These are phyloP conservation scores for Monosporozyma yasuniensis DNA, from an alignment of 805 yeast species.

Conservation along the genomic window DNA sequence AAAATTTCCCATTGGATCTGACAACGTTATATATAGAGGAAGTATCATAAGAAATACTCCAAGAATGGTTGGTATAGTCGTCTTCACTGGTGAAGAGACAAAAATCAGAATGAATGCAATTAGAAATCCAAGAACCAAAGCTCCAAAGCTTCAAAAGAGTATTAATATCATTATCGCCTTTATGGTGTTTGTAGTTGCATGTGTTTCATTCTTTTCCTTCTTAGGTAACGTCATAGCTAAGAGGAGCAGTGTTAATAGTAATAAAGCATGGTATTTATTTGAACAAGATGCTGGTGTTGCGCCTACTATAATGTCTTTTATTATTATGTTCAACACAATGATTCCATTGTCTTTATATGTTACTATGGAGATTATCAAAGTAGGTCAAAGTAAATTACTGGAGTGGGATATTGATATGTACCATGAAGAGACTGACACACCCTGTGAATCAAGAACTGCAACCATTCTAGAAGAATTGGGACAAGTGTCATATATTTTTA, in stretches of 20 bases:
- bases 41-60: conserved; percentile 80
- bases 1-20: conserved; percentile 59
- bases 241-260: conserved; percentile 26
- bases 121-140: conserved; percentile 80
- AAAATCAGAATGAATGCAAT: conserved; percentile 93
- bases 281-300: conserved; percentile 74
- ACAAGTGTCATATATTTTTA: conserved; percentile 88
- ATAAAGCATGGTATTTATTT: conserved; percentile 62
- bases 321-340: conserved; percentile 94
- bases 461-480: conserved; percentile 94
- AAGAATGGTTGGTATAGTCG: conserved; percentile 64
- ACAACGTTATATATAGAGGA: conserved; percentile 85
- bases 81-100: conserved; percentile 93
- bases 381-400: conserved; percentile 69
- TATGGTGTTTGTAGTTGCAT: conserved; percentile 76
- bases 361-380: conserved; percentile 91
- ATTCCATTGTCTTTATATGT: conserved; percentile 93
- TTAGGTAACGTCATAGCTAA: conserved; percentile 59
- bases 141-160: conserved; percentile 80
- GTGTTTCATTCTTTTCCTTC: conserved; percentile 69
- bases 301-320: conserved; percentile 88
- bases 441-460: conserved; percentile 91
- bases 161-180: conserved; percentile 77
- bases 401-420: conserved; percentile 95
- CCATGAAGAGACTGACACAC: conserved; percentile 72